Conservation (phyloP, 2,329 filamentous ascomycete genomes). For the Verticillium dahliae region DNA sequence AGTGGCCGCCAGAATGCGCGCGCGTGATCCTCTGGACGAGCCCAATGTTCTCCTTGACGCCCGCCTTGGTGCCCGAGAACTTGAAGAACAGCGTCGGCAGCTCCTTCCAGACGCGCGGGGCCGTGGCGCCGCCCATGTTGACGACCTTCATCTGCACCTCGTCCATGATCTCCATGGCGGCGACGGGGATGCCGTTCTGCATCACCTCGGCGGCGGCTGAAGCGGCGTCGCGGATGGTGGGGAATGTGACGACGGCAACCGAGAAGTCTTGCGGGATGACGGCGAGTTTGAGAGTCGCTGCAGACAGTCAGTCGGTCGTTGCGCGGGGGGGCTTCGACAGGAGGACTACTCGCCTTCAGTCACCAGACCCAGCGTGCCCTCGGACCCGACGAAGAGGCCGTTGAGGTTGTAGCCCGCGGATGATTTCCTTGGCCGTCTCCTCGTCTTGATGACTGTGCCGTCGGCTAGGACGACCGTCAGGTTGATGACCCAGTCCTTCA, state of each 20-base stretch:
- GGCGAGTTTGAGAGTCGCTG: constrained; percentile 69
- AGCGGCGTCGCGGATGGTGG: constrained; percentile 68
- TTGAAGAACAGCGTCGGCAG: constrained; percentile 78
- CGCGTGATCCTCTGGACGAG: constrained; percentile 63
- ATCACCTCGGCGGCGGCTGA: constrained; percentile 70
- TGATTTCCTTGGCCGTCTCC: constrained; percentile 70
- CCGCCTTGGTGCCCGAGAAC: constrained; percentile 70
- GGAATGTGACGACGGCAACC: constrained; percentile 75
- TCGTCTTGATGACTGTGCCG: constrained; percentile 72
- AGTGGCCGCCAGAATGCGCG: constrained; percentile 55
- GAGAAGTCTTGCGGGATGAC: constrained; percentile 70
- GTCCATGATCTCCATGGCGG: constrained; percentile 81
- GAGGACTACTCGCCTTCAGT: constrained; percentile 45
- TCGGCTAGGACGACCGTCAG: constrained; percentile 75
- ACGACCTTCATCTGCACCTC: constrained; percentile 82
- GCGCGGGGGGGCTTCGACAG: neutral
- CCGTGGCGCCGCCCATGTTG: constrained; percentile 65
- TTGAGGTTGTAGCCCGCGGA: constrained; percentile 82
- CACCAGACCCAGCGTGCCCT: constrained; percentile 74
- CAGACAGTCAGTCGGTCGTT: neutral
- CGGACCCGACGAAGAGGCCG: constrained; percentile 70
- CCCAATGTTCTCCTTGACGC: constrained; percentile 71
- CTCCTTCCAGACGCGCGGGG: constrained; percentile 66
- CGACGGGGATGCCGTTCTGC: constrained; percentile 65
- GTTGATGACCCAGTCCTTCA: constrained; percentile 85